phyloP scores from a whole-genome alignment of 1,139 yeast genomes.

The Schizosaccharomyces versatilis region DNA sequence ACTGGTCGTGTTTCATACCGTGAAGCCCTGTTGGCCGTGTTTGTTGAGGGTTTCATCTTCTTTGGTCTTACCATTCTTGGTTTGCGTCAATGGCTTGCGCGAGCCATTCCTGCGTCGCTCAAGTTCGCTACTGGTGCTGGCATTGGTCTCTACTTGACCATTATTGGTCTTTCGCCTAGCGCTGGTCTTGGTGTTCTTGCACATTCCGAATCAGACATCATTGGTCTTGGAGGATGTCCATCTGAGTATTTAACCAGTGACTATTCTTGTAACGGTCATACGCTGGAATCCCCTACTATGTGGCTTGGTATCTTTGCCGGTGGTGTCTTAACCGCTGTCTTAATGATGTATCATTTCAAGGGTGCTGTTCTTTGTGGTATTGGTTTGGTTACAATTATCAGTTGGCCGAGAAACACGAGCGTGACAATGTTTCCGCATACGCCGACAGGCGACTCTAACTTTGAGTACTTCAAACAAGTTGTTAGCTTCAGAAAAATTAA shows the following conservation, averaged over 20 bases:
- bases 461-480: slow-evolving; percentile 12
- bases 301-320: slow-evolving; percentile 14
- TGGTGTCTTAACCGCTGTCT: slow-evolving; percentile 12
- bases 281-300: slow-evolving; percentile 11
- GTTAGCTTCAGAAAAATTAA: slow-evolving; percentile 12
- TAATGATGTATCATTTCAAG: slow-evolving; percentile 12
- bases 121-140: slow-evolving; percentile 14
- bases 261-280: slow-evolving; percentile 9
- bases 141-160: slow-evolving; percentile 13
- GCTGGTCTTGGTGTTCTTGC: slow-evolving; percentile 13
- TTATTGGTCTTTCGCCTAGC: slow-evolving; percentile 13
- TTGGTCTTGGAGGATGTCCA: slow-evolving; percentile 13
- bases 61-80: slow-evolving; percentile 13
- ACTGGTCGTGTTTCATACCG: slow-evolving; percentile 12
- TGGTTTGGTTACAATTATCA: slow-evolving; percentile 11
- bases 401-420: slow-evolving; percentile 12
- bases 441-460: slow-evolving; percentile 9
- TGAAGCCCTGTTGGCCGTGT: slow-evolving; percentile 13
- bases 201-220: slow-evolving; percentile 12
- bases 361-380: slow-evolving; percentile 13
- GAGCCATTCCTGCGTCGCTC: slow-evolving; percentile 12
- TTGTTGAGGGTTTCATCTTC: slow-evolving; percentile 14
- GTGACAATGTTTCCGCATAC: slow-evolving; percentile 12
- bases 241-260: slow-evolving; percentile 9
- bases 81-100: slow-evolving; percentile 14